Evolutionary conservation across 1,284 basidiomycete species (phyloP).

Genomic region (Rhizoctonia solani): DNA sequence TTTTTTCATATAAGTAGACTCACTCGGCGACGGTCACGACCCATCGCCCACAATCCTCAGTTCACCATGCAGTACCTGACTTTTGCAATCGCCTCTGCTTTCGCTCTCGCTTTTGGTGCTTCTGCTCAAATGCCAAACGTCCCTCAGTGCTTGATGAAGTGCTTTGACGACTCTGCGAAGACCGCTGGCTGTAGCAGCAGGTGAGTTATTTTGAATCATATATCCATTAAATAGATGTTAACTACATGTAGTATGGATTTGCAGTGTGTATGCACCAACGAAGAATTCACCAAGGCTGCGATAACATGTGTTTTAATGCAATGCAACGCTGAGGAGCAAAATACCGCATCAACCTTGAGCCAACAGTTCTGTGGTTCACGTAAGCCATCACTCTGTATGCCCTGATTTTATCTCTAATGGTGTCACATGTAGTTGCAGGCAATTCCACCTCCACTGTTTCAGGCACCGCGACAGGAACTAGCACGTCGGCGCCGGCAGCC

Average conservation of each 20-base stretch:
- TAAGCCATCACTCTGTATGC: not conserved
- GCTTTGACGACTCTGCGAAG: not conserved
- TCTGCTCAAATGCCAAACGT: not conserved
- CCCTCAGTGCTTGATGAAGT: not conserved
- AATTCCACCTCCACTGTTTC: not conserved
- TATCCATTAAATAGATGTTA: not conserved
- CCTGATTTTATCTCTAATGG: not conserved
- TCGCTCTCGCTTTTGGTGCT: not conserved
- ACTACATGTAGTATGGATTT: not conserved
- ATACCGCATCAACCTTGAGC: not conserved
- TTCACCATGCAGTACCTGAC: not conserved
- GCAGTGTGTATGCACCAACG: not conserved
- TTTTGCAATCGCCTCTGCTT: not conserved
- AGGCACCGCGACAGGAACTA: not conserved
- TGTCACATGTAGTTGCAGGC: not conserved
- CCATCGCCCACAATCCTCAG: not conserved
- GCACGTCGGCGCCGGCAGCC: not conserved
- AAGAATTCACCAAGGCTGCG: not conserved
- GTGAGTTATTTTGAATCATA: not conserved
- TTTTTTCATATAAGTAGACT: too few relatives aligned
- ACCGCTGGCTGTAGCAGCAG: not conserved
- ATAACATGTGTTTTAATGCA: not conserved
- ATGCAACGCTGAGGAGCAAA: not conserved
- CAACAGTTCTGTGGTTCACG: not conserved
- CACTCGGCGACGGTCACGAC: too few relatives aligned